These are phyloP conservation scores for Neurospora sp. DNA, from an alignment of 2,329 filamentous ascomycete species.

Conservation along the genomic window DNA sequence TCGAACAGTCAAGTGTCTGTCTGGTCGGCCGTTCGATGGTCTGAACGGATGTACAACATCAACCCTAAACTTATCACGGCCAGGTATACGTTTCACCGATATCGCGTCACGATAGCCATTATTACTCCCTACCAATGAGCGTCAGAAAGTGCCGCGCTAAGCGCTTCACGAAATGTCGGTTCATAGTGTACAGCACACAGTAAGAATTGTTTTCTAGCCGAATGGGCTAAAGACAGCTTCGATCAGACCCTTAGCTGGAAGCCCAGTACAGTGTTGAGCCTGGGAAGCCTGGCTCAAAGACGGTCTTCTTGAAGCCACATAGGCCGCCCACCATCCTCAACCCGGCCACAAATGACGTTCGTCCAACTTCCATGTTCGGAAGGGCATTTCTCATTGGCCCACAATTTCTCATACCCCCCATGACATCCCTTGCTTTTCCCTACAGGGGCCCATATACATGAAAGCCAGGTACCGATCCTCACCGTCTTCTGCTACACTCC, in stretches of 20 bases:
- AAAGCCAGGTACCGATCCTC: neutral
- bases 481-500: neutral
- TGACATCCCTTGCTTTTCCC: neutral
- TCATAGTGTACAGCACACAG: neutral
- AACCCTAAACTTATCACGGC: neutral
- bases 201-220: neutral
- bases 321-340: neutral
- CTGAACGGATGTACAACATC: neutral
- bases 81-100: neutral
- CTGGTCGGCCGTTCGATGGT: neutral
- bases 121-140: neutral
- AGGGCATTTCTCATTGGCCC: neutral
- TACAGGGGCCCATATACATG: neutral
- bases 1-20: neutral
- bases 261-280: neutral
- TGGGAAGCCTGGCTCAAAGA: neutral
- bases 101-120: neutral
- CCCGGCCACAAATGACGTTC: neutral
- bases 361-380: neutral
- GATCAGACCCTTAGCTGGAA: neutral
- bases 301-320: neutral
- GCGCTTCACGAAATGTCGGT: neutral
- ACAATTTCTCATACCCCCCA: neutral
- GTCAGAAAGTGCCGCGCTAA: neutral
- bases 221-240: neutral